Evolutionary conservation across 306 rosid genomes (phyloP), one percentile per base, ranked within the genome.

Genomic region (Dalbergia cochinchinensis): DNA sequence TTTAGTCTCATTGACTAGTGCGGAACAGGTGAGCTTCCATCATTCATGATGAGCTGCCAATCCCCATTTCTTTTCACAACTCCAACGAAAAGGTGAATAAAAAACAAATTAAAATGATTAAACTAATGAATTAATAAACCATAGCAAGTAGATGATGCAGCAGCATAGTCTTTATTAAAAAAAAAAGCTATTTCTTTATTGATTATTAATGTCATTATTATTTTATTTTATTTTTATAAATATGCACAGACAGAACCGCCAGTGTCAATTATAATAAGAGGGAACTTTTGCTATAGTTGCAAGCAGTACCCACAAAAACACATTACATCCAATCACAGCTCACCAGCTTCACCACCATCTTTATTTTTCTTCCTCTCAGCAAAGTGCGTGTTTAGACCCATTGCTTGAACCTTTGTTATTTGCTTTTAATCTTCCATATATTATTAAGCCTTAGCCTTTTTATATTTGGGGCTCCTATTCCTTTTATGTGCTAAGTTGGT

Each of bases 241-340:
- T 70, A 73, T 59, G 81, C 55, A 76, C 15, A 47, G 15, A 84
- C 20, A 47, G 15, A 82, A 71, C 26, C 51, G 66, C 72, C 37
- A 33, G 73, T 57, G 82, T 65, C 33, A 13, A 82, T 78, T 84
- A 83, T 31, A 81, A 80, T 82, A 80, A 73, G 81, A 78, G 82
- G 80, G 80, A 82, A 47, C 87, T 83, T 83, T 73, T 71, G 71
- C n/a, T 22, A 19, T 82, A 81, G 83, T 75, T 81, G 86, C 85
- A 87, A 78, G 76, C 69, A 66, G 83, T 68, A 78, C 89, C 88
- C 86, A 87, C 85, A 85, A 47, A 83, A 20, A 62, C 82, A 67
- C 88, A 83, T 80, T 69, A 44, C 70, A 76, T 65, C 93, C 94
- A 89, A 92, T 92, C 94, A 90, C 77, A 79, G 71, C 79, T 66